Base-by-base conservation (phyloP, 805 yeast genomes). In the Saturnispora besseyi region DNA sequence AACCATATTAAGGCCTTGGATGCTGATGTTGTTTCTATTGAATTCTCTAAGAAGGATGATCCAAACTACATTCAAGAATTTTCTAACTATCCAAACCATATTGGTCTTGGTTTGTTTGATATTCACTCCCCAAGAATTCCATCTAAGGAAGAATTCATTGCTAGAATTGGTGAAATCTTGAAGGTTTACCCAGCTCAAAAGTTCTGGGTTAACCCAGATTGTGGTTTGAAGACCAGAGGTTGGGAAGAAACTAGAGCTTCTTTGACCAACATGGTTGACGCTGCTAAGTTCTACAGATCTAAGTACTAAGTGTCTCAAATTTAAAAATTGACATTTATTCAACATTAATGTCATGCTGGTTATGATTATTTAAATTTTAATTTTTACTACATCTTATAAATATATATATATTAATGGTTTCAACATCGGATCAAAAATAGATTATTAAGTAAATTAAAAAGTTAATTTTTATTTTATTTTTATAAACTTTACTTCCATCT, bases 161-260 rank as follows among this genome's bases (percentile, higher is more conserved):
- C 83, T 69, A 89, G 96, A 78, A 87, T 93, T 68, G 82, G 81
- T 68, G 93, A 88, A 72, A 90, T 93, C 77, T 78, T 93, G 75
- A 88, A 89, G 79, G 93, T 87, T 55, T 91, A 91, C 81, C 97
- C 97, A 71, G 95, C 93, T 69, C 87, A 87, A 73, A 91, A 90
- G 75, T 87, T 93, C 82, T 93, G 99, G 99, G 95, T 93, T 70
- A 93, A 93, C 95, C 99, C 99, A 68, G 99, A 93, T 79, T 93
- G 99, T 83, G 99, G 99, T 82, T 83, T 93, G 74, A 93, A 93
- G 87, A 93, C 99, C 73, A 90, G 99, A 84, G 96, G 96, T 64
- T 93, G 99, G 99, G 88, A 86, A 64, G 99, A 93, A 82, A 87
- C 91, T 65, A 88, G 76, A 70, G 89, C 83, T 68, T 88, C 95